These are phyloP conservation scores for Neonectria neomacrospora DNA, from an alignment of 2,329 filamentous ascomycete species.

Conservation along the genomic window DNA sequence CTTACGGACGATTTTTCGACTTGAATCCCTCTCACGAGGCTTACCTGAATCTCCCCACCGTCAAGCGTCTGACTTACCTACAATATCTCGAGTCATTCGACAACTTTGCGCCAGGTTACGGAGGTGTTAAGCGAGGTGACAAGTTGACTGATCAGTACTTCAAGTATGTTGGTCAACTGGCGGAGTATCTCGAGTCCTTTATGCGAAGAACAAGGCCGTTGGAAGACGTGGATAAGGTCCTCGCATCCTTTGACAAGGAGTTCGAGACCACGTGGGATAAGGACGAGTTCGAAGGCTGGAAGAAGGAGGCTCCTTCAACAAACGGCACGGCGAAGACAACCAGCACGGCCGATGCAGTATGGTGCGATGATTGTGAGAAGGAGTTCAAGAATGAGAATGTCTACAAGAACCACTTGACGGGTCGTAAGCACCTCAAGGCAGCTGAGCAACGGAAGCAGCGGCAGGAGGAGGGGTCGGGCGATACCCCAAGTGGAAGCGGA, in stretches of 20 bases:
- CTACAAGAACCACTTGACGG: slow-evolving; percentile 87
- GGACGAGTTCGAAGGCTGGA: slow-evolving; percentile 84
- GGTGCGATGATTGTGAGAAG: slow-evolving; percentile 92
- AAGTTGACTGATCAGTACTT: slow-evolving; percentile 96
- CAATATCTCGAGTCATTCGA: slow-evolving; percentile 96
- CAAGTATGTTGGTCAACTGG: slow-evolving; percentile 83
- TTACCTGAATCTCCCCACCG: slow-evolving; percentile 88
- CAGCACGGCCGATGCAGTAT: slow-evolving; percentile 72
- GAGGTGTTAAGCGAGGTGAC: slow-evolving; percentile 79
- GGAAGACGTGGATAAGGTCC: slow-evolving; percentile 84
- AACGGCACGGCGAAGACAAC: slow-evolving; percentile 43
- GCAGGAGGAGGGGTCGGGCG: slow-evolving; percentile 51
- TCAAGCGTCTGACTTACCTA: slow-evolving; percentile 87
- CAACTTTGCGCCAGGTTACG: slow-evolving; percentile 78
- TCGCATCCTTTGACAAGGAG: slow-evolving; percentile 80
- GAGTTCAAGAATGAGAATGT: slow-evolving; percentile 97
- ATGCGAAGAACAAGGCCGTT: slow-evolving; percentile 86
- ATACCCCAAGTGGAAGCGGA: slow-evolving; percentile 42
- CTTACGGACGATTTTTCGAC: slow-evolving; percentile 92
- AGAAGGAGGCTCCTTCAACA: slow-evolving; percentile 61
- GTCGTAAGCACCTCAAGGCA: slow-evolving; percentile 92
- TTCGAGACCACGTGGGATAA: slow-evolving; percentile 87
- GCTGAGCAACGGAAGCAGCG: slow-evolving; percentile 71
- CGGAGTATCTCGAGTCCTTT: slow-evolving; percentile 87
- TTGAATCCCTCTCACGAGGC: slow-evolving; percentile 85